A percentile compares a stretch with the other conserved stretches of the same genome.
Evolutionary conservation across 176 grass and related monocot genomes (phyloP).

Genomic region (Avena insularis): DNA sequence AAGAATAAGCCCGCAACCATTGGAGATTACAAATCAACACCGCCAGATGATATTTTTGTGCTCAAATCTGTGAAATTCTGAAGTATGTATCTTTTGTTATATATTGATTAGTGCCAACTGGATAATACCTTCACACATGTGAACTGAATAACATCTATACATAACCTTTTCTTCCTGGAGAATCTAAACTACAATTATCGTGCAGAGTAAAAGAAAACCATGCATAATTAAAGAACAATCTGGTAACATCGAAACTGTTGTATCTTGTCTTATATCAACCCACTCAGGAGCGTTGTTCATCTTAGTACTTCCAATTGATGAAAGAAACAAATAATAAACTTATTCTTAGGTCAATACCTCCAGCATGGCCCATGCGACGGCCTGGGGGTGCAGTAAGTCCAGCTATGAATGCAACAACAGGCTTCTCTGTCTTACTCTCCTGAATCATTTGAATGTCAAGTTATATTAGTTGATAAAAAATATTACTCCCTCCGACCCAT

Average conservation of each 20-base stretch:
- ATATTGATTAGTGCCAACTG: not conserved
- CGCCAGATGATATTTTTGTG: not conserved
- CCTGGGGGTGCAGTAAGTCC: constrained; percentile 98
- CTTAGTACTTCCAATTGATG: not conserved
- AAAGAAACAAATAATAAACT: constrained; percentile 20
- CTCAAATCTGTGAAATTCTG: constrained; percentile 7
- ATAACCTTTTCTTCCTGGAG: not conserved
- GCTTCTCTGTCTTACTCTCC: constrained; percentile 91
- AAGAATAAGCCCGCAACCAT: not conserved
- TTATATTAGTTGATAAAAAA: constrained; percentile 27
- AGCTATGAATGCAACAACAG: constrained; percentile 99
- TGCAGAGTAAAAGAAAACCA: not conserved
- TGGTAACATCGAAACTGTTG: not conserved
- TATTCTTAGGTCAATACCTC: constrained; percentile 62
- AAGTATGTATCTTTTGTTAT: constrained; percentile 1
- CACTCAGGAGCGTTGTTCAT: constrained; percentile 10
- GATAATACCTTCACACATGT: not conserved
- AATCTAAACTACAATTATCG: not conserved
- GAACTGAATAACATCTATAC: constrained; percentile 21
- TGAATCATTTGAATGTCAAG: constrained; percentile 45
- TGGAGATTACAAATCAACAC: not conserved
- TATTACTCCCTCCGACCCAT: no score
- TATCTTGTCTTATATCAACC: not conserved
- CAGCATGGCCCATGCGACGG: constrained; percentile 99
- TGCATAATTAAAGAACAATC: not conserved